These are phyloP conservation scores for Pogostemon cablin DNA, from an alignment of 257 asterid species.

Conservation along the genomic window DNA sequence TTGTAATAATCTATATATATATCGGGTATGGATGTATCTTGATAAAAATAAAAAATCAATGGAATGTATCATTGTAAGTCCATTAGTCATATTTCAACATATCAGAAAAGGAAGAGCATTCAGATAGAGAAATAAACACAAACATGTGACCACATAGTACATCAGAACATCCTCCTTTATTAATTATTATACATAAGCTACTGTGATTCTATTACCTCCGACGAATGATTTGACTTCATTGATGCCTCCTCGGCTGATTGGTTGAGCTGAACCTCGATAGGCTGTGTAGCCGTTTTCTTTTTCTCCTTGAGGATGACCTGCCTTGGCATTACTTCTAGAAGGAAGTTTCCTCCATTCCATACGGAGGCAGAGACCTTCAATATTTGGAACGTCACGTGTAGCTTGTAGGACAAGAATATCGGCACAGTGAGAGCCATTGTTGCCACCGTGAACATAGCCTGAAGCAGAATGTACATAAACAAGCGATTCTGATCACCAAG, in stretches of 20 bases:
- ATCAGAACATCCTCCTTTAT: slow-evolving; percentile 18
- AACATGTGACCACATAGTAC: slow-evolving; percentile 21
- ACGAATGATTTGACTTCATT: slow-evolving; percentile 5
- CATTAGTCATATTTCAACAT: not conserved
- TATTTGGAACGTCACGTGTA: slow-evolving; percentile 74
- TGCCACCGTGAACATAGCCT: slow-evolving; percentile 85
- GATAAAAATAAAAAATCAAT: not conserved
- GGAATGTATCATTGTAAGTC: not conserved
- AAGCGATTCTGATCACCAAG: slow-evolving; percentile 91
- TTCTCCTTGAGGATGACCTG: slow-evolving; percentile 87
- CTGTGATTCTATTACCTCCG: slow-evolving; percentile 39
- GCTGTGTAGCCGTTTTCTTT: slow-evolving; percentile 61
- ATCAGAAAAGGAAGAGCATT: not conserved
- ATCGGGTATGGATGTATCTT: not conserved
- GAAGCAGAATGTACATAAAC: slow-evolving; percentile 88
- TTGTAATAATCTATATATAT: too few species aligned
- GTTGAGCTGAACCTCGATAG: slow-evolving; percentile 36
- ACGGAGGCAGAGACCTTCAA: slow-evolving; percentile 85
- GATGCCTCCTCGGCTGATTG: slow-evolving; percentile 31
- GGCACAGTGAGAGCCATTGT: slow-evolving; percentile 90
- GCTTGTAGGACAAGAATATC: slow-evolving; percentile 79
- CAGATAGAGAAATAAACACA: not conserved
- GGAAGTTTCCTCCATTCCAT: slow-evolving; percentile 96
- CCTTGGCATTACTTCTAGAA: slow-evolving; percentile 95
- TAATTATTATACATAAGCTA: slow-evolving; percentile 24